Percentiles rank a stretch among this genome's conserved stretches.
Evolutionary conservation across 2,329 filamentous ascomycete species (phyloP).

Genomic region (Endocalyx cinctus): DNA sequence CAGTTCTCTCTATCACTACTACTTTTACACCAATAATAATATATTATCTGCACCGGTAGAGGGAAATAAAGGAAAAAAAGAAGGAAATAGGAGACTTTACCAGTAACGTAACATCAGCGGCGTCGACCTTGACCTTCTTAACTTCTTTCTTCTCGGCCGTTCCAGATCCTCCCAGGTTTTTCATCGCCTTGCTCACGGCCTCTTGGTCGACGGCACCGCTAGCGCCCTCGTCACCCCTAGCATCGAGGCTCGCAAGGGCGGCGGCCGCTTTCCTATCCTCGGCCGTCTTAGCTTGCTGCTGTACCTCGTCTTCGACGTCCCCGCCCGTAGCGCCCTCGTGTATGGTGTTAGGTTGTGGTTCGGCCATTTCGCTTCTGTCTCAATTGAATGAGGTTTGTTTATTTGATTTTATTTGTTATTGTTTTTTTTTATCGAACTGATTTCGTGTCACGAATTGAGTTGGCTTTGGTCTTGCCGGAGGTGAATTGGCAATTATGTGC

Average conservation of each 20-base stretch:
- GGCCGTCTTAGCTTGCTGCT: conserved; percentile 54
- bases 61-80: conserved; percentile 1
- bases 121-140: conserved; percentile 69
- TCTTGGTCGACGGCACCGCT: conserved; percentile 57
- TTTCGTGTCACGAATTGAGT: too few species aligned
- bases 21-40: too few species aligned
- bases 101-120: conserved; percentile 64
- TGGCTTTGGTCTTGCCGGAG: too few species aligned
- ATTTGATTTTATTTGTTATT: too few species aligned
- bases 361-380: too few species aligned
- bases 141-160: conserved; percentile 31
- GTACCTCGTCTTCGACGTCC: conserved; percentile 54
- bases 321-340: conserved; percentile 57
- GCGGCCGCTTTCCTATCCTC: conserved; percentile 75
- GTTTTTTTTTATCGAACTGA: too few species aligned
- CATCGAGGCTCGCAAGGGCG: conserved; percentile 66
- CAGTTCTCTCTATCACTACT: too few species aligned
- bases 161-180: conserved; percentile 45
- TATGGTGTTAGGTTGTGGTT: conserved; percentile 53
- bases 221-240: conserved; percentile 38
- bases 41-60: not conserved
- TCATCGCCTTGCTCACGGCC: conserved; percentile 68
- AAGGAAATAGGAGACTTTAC: conserved; percentile 37
- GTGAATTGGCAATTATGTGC: too few species aligned
- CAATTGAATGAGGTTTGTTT: too few species aligned